Evolutionary conservation across 2,329 filamentous ascomycete genomes (phyloP).

Genomic region (Sclerotinia spermophila): DNA sequence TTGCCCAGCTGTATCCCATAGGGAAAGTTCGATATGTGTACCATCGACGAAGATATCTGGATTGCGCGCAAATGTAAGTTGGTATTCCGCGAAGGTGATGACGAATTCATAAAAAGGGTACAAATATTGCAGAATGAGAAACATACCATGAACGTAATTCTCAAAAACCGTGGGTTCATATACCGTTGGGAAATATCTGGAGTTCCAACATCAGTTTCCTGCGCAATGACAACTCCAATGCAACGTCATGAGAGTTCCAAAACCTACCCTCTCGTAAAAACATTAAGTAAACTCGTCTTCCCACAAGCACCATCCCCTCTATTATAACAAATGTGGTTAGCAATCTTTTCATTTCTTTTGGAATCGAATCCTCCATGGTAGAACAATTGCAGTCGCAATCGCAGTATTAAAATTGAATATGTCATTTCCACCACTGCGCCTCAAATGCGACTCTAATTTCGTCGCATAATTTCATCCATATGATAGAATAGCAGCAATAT

Average conservation of each 20-base stretch:
- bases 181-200: conserved; percentile 91
- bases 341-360: conserved; percentile 18
- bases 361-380: neutral
- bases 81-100: neutral
- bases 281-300: conserved; percentile 95
- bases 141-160: conserved; percentile 93
- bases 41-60: conserved; percentile 97
- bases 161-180: conserved; percentile 99
- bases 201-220: conserved; percentile 22
- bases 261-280: conserved; percentile 92
- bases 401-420: neutral
- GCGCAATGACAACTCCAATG: neutral
- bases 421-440: conserved; percentile 4
- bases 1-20: conserved; percentile 98
- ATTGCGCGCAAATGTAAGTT: conserved; percentile 1
- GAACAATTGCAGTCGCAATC: neutral
- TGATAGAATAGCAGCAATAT: neutral
- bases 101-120: neutral
- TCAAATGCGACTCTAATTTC: neutral
- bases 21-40: conserved; percentile 91
- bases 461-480: neutral
- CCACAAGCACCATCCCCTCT: conserved; percentile 95
- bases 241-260: neutral
- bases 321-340: conserved; percentile 26
- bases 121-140: neutral